Base-by-base conservation (phyloP, 495 filamentous ascomycete species). In the Podospora fimiseda region DNA sequence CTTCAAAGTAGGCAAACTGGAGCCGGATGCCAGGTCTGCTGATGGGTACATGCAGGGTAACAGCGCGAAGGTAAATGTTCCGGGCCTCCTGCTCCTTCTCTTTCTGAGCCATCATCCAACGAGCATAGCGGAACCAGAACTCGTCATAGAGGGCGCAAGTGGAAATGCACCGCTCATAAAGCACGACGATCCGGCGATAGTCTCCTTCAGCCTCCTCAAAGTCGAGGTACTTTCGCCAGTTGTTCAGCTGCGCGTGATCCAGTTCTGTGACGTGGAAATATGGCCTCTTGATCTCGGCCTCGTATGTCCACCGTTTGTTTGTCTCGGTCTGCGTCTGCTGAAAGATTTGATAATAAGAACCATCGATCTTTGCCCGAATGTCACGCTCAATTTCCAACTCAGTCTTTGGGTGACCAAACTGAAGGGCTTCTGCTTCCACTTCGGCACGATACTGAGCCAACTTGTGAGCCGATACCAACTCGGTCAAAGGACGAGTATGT, bases 201-300 rank as follows among this genome's bases (percentile, higher is more conserved):
- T 90, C 81, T 27, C 86, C 87, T 67, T 95, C 88, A 1, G 74
- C 70, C 70, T 99, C 93, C 64, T 99, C 94, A 60, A 95, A 96
- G 60, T 97, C 91, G 15, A 99, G 83, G 64, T 97, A 99, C 60
- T 92, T 95, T 50, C 86, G 77, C 93, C 93, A 99, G 69, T 95
- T 96, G n/a, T 72, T 72, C 14, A 99, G 73, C 64, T 97, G 89
- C 5, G 79, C 71, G 54, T 92, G 84, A 60, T 96, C 90, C 9
- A 97, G 74, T 58, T 95, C 90, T 2, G 87, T 95, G 27, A 96
- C 90, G 64, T 96, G 90, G 78, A 96, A 99, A 64, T 97, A 99
- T 0, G 91, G 90, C 2, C 94, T 84, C 74, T 96, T 97, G 64
- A 97, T 86, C 69, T 92, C 89, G 0, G 90, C 84, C 66, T 99